Evolutionary conservation across 805 yeast genomes (phyloP).

Genomic region (Cyberlindnera americana): DNA sequence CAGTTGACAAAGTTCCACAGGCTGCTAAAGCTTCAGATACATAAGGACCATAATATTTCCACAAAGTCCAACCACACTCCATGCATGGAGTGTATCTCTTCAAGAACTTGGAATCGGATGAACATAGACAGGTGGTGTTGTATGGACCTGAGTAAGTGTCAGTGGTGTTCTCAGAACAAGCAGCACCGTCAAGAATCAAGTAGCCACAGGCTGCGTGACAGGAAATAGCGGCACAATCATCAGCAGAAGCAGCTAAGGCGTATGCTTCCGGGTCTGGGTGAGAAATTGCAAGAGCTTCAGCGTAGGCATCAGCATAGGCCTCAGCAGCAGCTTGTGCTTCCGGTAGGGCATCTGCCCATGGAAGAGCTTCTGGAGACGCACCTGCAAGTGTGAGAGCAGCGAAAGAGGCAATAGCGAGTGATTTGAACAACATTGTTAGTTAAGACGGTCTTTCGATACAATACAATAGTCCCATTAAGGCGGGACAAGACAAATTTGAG

Average conservation of each 20-base stretch:
- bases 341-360: constrained; percentile 24
- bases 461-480: too few species aligned
- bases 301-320: constrained; percentile 26
- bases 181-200: constrained; percentile 30
- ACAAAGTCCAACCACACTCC: constrained; percentile 40
- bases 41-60: constrained; percentile 34
- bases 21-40: constrained; percentile 30
- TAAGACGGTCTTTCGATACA: too few species aligned
- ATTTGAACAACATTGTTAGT: constrained; percentile 10
- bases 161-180: constrained; percentile 24
- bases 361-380: constrained; percentile 16
- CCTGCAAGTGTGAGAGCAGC: constrained; percentile 3
- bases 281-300: constrained; percentile 29
- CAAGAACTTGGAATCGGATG: constrained; percentile 26
- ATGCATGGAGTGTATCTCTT: constrained; percentile 31
- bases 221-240: constrained; percentile 29
- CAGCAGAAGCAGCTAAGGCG: constrained; percentile 29
- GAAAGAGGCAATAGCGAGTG: constrained; percentile 5
- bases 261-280: constrained; percentile 32
- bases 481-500: neutral
- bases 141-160: constrained; percentile 29
- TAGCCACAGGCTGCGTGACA: constrained; percentile 36
- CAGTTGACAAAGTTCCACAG: constrained; percentile 29
- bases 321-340: constrained; percentile 23
- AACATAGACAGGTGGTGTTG: constrained; percentile 33